phyloP scores from a whole-genome alignment of 345 rosid genomes.

The Streptanthus diversifolius region DNA sequence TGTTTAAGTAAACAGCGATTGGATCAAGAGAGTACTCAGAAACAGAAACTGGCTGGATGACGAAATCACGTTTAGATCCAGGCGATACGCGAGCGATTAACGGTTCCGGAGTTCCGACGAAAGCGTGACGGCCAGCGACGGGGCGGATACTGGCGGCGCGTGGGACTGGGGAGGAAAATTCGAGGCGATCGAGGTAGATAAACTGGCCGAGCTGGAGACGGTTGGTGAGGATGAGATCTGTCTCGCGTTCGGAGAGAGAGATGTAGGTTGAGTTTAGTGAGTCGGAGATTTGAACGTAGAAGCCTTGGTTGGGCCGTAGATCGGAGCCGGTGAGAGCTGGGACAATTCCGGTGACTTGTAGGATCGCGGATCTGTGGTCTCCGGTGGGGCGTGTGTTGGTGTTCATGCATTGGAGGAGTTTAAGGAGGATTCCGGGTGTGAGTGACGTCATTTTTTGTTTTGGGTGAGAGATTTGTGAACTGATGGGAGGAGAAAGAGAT shows the following conservation, averaged over 20 bases:
- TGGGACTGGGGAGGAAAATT: slow-evolving; percentile 78
- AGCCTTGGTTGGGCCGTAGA: slow-evolving; percentile 92
- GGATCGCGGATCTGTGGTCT: slow-evolving; percentile 90
- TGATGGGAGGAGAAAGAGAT: background rate
- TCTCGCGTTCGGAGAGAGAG: slow-evolving; percentile 89
- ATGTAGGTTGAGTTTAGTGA: slow-evolving; percentile 94
- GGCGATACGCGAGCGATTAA: slow-evolving; percentile 70
- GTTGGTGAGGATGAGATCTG: slow-evolving; percentile 83
- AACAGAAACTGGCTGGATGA: slow-evolving; percentile 80
- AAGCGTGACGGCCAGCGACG: slow-evolving; percentile 86
- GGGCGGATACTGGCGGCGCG: slow-evolving; percentile 76
- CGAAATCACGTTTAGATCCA: slow-evolving; percentile 64
- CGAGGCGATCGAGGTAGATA: slow-evolving; percentile 77
- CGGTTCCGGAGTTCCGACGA: slow-evolving; percentile 80
- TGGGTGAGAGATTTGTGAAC: background rate
- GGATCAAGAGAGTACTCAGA: slow-evolving; percentile 75
- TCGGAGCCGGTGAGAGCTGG: slow-evolving; percentile 92
- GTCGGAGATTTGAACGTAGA: slow-evolving; percentile 94
- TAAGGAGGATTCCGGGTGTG: slow-evolving; percentile 77
- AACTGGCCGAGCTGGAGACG: slow-evolving; percentile 99
- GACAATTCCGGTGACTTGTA: slow-evolving; percentile 87
- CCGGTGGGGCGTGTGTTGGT: slow-evolving; percentile 75
- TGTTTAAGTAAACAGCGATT: slow-evolving; percentile 66
- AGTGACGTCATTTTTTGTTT: slow-evolving; percentile 63
- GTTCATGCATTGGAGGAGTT: slow-evolving; percentile 89